phyloP scores from a whole-genome alignment of 768 basidiomycete species.

The Xerocomellus chrysenteron region DNA sequence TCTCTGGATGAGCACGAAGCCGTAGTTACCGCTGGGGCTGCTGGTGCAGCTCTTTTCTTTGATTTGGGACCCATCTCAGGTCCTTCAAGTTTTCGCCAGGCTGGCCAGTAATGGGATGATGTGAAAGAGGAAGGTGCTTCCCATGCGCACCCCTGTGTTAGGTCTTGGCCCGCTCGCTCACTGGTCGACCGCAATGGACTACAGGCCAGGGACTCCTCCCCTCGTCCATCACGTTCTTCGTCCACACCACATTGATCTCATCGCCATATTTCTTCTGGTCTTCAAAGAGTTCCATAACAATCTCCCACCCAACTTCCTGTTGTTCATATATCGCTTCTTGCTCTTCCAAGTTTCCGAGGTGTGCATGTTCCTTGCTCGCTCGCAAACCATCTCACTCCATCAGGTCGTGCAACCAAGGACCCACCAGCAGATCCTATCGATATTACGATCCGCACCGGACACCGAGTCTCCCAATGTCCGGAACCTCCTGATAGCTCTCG shows the following conservation, averaged over 20 bases:
- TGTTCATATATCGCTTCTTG: conserved; percentile 65
- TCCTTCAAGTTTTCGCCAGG: background rate
- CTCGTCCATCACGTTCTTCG: conserved; percentile 66
- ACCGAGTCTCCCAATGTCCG: conserved; percentile 42
- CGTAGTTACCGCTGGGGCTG: conserved; percentile 28
- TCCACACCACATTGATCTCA: conserved; percentile 74
- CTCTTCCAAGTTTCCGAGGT: conserved; percentile 75
- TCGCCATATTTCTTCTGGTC: conserved; percentile 59
- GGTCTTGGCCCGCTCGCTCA: background rate
- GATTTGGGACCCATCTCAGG: conserved; percentile 27
- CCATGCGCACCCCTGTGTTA: background rate
- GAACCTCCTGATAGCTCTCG: conserved; percentile 47
- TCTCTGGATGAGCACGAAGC: background rate
- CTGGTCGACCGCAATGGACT: conserved; percentile 20
- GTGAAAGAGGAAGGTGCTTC: conserved; percentile 26
- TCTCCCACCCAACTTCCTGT: conserved; percentile 55
- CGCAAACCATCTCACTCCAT: conserved; percentile 3
- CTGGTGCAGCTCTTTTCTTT: conserved; percentile 36
- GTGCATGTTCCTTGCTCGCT: background rate
- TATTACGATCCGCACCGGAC: conserved; percentile 46
- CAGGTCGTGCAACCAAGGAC: conserved; percentile 67
- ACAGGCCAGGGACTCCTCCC: conserved; percentile 46
- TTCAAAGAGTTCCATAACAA: conserved; percentile 59
- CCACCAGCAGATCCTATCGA: conserved; percentile 47
- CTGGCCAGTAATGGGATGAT: background rate